Evolutionary conservation across 345 rosid genomes (phyloP).

Genomic region (Erysimum cheiranthoides): DNA sequence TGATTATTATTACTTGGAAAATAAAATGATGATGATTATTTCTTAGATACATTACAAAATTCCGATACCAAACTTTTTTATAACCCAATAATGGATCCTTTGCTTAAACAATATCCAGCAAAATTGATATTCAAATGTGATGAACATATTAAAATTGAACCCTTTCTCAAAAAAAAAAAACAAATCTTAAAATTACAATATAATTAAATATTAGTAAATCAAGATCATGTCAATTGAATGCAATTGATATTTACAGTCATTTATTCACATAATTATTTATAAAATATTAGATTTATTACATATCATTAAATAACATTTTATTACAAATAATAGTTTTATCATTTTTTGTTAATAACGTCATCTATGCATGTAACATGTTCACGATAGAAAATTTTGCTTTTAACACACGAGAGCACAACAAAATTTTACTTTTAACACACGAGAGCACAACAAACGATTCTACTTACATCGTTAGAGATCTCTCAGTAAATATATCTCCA

Average conservation of each 20-base stretch:
- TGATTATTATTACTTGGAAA: neutral
- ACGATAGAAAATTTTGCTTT: too few relatives aligned
- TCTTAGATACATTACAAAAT: neutral
- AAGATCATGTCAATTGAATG: neutral
- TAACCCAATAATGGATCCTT: constrained; percentile 12
- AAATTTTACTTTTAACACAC: neutral
- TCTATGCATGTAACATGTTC: too few relatives aligned
- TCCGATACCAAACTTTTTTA: constrained; percentile 6
- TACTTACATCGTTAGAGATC: too few relatives aligned
- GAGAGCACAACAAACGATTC: neutral
- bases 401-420: neutral
- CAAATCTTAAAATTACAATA: neutral
- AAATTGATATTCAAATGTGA: constrained; percentile 8
- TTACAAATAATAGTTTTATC: neutral
- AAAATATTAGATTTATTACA: neutral
- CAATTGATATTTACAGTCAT: neutral
- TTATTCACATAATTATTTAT: neutral
- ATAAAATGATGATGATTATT: neutral
- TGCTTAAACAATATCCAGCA: constrained; percentile 6
- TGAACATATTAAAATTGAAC: neutral
- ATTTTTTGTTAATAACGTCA: neutral
- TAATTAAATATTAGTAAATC: neutral
- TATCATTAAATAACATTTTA: neutral
- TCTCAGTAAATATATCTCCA: too few relatives aligned
- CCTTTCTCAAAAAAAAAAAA: too few relatives aligned